Conservation (phyloP, 495 filamentous ascomycete species). For the Pseudoneurospora amorphoporcata region DNA sequence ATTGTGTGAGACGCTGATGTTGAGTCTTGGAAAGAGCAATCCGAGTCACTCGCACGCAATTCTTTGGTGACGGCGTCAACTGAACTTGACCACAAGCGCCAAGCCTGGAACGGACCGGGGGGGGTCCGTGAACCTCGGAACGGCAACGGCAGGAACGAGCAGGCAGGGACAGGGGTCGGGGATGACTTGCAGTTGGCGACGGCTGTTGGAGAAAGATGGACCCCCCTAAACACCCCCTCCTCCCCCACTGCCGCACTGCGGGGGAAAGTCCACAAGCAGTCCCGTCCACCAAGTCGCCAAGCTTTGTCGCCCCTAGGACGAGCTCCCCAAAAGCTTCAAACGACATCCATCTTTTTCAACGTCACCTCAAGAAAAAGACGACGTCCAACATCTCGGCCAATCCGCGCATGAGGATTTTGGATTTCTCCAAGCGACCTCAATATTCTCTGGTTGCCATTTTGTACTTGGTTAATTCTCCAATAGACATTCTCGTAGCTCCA, state of each 20-base stretch:
- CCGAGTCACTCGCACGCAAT: not conserved
- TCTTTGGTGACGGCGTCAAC: not conserved
- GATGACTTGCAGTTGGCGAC: constrained; percentile 10
- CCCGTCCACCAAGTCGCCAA: not conserved
- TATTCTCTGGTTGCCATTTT: not conserved
- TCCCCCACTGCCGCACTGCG: not conserved
- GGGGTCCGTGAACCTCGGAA: constrained; percentile 9
- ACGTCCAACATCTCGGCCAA: not conserved
- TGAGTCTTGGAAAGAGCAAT: not conserved
- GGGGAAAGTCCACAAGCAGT: not conserved
- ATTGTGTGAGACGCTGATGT: not conserved
- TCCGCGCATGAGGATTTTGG: not conserved
- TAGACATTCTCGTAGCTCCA: not conserved
- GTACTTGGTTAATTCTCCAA: not conserved
- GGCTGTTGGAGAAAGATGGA: not conserved
- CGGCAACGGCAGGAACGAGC: not conserved
- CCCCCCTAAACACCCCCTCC: not conserved
- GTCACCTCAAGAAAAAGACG: not conserved
- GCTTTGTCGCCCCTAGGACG: not conserved
- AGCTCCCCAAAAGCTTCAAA: not conserved
- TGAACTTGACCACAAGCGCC: not conserved
- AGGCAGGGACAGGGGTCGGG: not conserved
- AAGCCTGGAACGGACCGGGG: not conserved
- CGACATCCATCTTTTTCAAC: not conserved
- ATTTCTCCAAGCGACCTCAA: not conserved